Conservation (phyloP, 805 yeast genomes). For the Wickerhamomyces canadensis region DNA sequence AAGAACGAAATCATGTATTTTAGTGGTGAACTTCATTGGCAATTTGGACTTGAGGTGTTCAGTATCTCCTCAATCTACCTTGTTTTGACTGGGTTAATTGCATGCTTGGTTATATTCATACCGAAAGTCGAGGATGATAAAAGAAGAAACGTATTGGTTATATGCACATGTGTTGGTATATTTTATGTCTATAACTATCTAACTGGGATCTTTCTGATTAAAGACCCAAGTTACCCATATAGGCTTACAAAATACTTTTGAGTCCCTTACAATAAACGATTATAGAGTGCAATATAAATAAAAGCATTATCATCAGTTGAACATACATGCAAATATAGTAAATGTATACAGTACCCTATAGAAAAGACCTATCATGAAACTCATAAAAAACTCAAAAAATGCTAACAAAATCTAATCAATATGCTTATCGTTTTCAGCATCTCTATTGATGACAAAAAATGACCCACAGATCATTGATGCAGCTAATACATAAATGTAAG, state of each 20-base stretch:
- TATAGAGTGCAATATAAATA: too few species aligned
- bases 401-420: slow-evolving; percentile 7
- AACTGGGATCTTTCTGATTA: slow-evolving; percentile 14
- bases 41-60: slow-evolving; percentile 64
- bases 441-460: slow-evolving; percentile 76
- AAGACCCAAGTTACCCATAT: slow-evolving; percentile 18
- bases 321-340: neutral
- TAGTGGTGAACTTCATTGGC: slow-evolving; percentile 62
- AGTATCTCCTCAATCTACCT: slow-evolving; percentile 48
- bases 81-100: slow-evolving; percentile 35
- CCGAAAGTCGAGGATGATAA: slow-evolving; percentile 17
- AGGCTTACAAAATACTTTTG: slow-evolving; percentile 17
- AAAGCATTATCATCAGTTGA: too few species aligned
- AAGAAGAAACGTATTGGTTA: slow-evolving; percentile 4
- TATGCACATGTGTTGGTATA: slow-evolving; percentile 10
- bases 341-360: neutral
- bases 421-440: slow-evolving; percentile 57
- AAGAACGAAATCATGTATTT: slow-evolving; percentile 48
- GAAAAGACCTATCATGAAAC: neutral
- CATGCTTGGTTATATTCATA: slow-evolving; percentile 36
- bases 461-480: slow-evolving; percentile 78
- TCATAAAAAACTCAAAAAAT: too few species aligned
- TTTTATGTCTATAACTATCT: slow-evolving; percentile 17
- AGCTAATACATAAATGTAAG: slow-evolving; percentile 65
- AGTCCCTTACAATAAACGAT: too few species aligned